Evolutionary conservation across 1,284 basidiomycete species (phyloP).

Genomic region (Ceratorhiza oryzae-sativae): DNA sequence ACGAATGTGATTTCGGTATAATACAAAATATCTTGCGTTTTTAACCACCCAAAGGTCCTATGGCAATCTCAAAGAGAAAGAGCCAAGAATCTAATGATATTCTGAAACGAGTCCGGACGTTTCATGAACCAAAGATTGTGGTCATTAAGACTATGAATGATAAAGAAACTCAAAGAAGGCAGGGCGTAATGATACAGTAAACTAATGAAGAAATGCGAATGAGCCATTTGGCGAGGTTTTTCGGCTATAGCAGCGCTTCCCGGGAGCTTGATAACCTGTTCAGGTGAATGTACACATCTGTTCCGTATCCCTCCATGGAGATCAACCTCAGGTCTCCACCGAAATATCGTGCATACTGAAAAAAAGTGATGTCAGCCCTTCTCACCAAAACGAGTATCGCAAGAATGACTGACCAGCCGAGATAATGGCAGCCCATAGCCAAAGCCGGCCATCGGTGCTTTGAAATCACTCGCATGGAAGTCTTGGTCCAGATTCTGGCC

Average conservation of each 20-base stretch:
- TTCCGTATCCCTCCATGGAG: slow-evolving; percentile 97
- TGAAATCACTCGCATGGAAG: slow-evolving; percentile 92
- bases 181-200: slow-evolving; percentile 16
- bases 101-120: neutral
- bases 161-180: neutral
- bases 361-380: slow-evolving; percentile 23
- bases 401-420: slow-evolving; percentile 68
- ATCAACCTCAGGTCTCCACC: slow-evolving; percentile 96
- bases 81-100: neutral
- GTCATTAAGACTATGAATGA: slow-evolving; percentile 6
- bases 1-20: no score
- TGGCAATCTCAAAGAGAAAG: no score
- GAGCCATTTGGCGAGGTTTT: neutral
- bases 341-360: slow-evolving; percentile 92
- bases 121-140: neutral
- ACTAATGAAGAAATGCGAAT: neutral
- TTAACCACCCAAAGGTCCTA: no score
- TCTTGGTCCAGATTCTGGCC: slow-evolving; percentile 85
- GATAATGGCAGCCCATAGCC: slow-evolving; percentile 94
- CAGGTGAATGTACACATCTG: slow-evolving; percentile 89
- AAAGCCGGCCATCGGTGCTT: slow-evolving; percentile 98
- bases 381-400: neutral
- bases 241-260: slow-evolving; percentile 65
- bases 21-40: no score
- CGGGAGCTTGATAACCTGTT: slow-evolving; percentile 84